A percentile compares a stretch with the other conserved stretches of the same genome.
Conservation (phyloP, 768 basidiomycete genomes). For the Leucocoprinus birnbaumii region DNA sequence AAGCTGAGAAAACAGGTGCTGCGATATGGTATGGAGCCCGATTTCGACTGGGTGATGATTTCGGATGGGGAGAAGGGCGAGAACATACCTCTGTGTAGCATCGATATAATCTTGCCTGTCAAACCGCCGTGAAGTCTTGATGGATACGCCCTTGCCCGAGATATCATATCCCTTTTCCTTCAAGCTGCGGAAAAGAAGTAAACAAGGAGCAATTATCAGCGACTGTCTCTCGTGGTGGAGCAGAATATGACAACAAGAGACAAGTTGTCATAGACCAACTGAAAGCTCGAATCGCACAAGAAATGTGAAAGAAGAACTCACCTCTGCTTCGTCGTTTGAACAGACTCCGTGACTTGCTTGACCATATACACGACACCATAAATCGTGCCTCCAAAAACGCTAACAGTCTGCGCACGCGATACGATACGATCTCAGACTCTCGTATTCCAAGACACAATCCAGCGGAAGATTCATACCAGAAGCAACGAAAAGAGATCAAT, state of each 20-base stretch:
- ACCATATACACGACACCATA: constrained; percentile 37
- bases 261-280: neutral
- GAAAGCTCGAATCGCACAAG: neutral
- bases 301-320: constrained; percentile 25
- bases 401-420: constrained; percentile 37
- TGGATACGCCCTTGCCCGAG: constrained; percentile 56
- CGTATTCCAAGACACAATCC: neutral
- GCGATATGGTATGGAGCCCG: too few species aligned
- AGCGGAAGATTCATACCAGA: constrained; percentile 5
- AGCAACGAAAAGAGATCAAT: constrained; percentile 4
- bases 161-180: constrained; percentile 55
- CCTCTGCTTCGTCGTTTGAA: constrained; percentile 54
- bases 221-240: neutral
- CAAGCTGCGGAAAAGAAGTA: constrained; percentile 35
- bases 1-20: too few species aligned
- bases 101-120: constrained; percentile 67
- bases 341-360: constrained; percentile 35
- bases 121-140: constrained; percentile 60
- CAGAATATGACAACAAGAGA: neutral
- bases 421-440: neutral
- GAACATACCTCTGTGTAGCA: constrained; percentile 64
- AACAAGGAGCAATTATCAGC: neutral
- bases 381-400: constrained; percentile 43
- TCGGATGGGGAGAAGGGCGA: neutral
- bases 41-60: too few species aligned